phyloP scores from a whole-genome alignment of 2,329 filamentous ascomycete genomes.

The Macrophomina phaseolina region DNA sequence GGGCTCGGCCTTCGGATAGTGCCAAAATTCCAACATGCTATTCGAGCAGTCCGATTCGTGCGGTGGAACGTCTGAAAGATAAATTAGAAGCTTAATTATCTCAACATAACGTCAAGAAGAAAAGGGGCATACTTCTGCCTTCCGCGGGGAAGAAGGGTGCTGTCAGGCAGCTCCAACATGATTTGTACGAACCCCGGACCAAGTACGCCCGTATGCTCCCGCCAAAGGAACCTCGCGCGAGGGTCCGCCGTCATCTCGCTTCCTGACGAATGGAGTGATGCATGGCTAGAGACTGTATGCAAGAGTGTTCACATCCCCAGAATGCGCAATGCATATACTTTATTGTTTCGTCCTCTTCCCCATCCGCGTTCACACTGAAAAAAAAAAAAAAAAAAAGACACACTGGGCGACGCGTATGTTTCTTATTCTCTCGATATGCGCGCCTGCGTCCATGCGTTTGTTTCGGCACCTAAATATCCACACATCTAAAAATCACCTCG shows the following conservation, averaged over 20 bases:
- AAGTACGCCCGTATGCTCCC: background rate
- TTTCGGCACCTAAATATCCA: background rate
- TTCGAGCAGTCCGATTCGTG: background rate
- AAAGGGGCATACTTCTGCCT: background rate
- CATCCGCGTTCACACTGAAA: background rate
- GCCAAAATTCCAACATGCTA: background rate
- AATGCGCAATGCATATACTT: constrained; percentile 10
- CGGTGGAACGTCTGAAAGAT: background rate
- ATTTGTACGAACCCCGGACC: background rate
- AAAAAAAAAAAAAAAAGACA: background rate
- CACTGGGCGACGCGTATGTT: background rate
- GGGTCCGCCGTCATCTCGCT: background rate
- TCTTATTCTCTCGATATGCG: background rate
- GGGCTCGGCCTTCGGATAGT: background rate
- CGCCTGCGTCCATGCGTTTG: background rate
- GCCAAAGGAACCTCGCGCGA: background rate
- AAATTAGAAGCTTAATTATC: background rate
- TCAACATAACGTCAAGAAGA: background rate
- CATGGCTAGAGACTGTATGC: background rate
- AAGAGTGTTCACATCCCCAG: background rate
- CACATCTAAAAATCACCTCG: too few relatives aligned
- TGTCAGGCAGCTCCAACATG: background rate
- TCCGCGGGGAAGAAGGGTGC: background rate
- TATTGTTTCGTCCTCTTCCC: background rate
- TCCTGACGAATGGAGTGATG: background rate